A percentile compares a stretch with the other conserved stretches of the same genome.
Conservation (phyloP, 768 basidiomycete species). For the Rhodotorula kratochvilovae region DNA sequence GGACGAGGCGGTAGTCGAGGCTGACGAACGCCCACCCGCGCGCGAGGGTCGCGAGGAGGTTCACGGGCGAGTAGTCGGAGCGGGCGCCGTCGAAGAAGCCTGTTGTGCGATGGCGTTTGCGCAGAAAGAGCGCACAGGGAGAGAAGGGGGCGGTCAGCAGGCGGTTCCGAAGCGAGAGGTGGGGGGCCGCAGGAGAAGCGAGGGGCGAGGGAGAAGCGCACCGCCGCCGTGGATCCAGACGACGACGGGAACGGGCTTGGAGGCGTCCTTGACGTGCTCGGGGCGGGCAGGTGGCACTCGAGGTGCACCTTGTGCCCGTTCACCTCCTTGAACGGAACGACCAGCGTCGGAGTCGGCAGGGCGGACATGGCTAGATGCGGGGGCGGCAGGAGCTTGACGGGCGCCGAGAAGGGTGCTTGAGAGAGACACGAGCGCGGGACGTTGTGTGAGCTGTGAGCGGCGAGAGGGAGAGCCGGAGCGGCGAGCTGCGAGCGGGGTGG, state of each 20-base stretch:
- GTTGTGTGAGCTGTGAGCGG: no score
- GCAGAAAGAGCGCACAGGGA: not conserved
- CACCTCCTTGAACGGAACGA: conserved; percentile 19
- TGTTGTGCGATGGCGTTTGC: not conserved
- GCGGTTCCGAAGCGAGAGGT: not conserved
- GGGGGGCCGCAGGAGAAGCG: not conserved
- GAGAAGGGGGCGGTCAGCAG: not conserved
- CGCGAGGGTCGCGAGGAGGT: conserved; percentile 20
- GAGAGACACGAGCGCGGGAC: no score
- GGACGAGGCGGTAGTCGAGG: conserved; percentile 31
- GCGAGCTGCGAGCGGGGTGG: no score
- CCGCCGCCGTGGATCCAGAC: conserved; percentile 32
- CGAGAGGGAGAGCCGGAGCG: no score
- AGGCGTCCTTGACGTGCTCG: not conserved
- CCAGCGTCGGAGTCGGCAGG: not conserved
- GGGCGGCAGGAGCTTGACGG: not conserved
- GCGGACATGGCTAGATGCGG: not conserved
- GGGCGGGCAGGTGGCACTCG: conserved; percentile 23
- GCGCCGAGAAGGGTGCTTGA: no score
- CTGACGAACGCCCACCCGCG: conserved; percentile 35
- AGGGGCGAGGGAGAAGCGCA: not conserved
- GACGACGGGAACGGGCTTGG: conserved; percentile 6
- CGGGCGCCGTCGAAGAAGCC: conserved; percentile 37
- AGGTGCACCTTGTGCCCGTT: conserved; percentile 22
- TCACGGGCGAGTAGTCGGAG: conserved; percentile 10